Conservation (phyloP, 148 eudicot genomes). For the Fallopia convolvulus region DNA sequence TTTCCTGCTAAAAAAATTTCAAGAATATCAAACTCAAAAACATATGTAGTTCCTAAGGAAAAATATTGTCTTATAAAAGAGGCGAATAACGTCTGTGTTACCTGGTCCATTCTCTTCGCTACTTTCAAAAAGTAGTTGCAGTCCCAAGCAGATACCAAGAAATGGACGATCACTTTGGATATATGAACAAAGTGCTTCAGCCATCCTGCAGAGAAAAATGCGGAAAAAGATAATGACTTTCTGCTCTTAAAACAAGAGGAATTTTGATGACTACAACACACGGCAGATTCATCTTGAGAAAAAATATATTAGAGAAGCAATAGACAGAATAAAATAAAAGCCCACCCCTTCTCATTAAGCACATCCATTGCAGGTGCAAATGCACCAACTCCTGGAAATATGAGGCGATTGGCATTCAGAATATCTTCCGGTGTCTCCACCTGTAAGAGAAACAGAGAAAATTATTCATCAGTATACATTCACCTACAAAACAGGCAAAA, state of each 20-base stretch:
- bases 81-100: slow-evolving; percentile 12
- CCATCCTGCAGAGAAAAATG: slow-evolving; percentile 43
- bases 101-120: slow-evolving; percentile 95
- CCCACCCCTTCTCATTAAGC: slow-evolving; percentile 63
- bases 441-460: slow-evolving; percentile 21
- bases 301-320: not conserved
- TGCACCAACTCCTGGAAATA: slow-evolving; percentile 98
- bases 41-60: not conserved
- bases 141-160: slow-evolving; percentile 92
- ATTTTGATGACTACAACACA: not conserved
- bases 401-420: slow-evolving; percentile 69
- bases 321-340: not conserved
- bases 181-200: slow-evolving; percentile 79
- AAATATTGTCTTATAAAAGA: not conserved
- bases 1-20: not conserved
- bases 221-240: not conserved
- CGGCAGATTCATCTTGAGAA: not conserved
- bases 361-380: slow-evolving; percentile 96
- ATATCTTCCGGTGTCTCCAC: slow-evolving; percentile 82
- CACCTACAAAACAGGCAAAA: not conserved
- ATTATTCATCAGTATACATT: not conserved
- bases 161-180: slow-evolving; percentile 93
- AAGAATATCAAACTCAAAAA: not conserved
- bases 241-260: not conserved
- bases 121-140: slow-evolving; percentile 91